Evolutionary conservation across 768 basidiomycete species (phyloP), one percentile per base, ranked within the genome.

Genomic region (Termitomyces sp.): DNA sequence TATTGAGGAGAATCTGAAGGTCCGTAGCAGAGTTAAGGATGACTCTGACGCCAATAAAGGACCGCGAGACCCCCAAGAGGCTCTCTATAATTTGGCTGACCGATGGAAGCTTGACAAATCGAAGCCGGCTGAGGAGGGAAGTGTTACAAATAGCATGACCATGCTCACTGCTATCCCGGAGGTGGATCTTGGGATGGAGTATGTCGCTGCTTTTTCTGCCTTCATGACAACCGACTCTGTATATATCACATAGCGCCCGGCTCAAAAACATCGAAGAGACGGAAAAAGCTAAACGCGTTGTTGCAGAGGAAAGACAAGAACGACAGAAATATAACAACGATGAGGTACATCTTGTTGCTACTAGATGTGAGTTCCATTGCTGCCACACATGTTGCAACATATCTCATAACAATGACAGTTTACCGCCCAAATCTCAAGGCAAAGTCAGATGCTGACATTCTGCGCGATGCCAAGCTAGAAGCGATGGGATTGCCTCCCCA

Each of bases 101-200:
- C 77, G 80, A 31, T 86, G 83, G 78, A 86, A 81, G 65, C 70
- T 75, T 5, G 80, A 80, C 47, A 82, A 81, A 65, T 70, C 78
- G 62, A 77, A 82, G 44, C 78, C 82, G 17, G 77, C 81, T 3
- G 91, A 97, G 58, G 95, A 95, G 59, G 97, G 96, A 8, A 97
- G 83, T 66, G 94, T 98, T 26, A 92, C 94, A 12, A 94, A 92
- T 61, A 94, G 91, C 63, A 66, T 96, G 70, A 85, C 91, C 3
- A 99, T 98, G 97, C 78, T 99, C 54, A 98, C 95, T 15, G 94
- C 92, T 37, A 98, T 99, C 64, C 97, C 96, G 0, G 97, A 98
- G 67, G 94, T 98, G 9, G 96, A 99, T 70, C 79, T 99, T 4
- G 97, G 97, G 55, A 97, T 98, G 89, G 94, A 99, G 95, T 98